Base-by-base conservation (phyloP, 176 grass and related monocot genomes). In the Carex kokanica region DNA sequence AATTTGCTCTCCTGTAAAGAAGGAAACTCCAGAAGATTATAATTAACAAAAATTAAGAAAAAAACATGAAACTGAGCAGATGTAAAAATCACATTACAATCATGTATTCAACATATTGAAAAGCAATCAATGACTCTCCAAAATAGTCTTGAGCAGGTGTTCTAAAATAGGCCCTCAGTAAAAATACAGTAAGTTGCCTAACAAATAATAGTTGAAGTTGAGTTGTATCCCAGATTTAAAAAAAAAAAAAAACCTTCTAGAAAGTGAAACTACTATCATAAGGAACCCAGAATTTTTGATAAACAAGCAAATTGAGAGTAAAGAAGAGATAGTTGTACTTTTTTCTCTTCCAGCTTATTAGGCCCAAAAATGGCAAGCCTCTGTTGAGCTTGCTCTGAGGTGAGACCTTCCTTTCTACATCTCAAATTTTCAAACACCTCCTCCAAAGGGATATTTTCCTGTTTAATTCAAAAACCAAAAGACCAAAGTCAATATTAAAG, bases 321-420 rank as follows among this genome's bases (percentile, higher is more conserved):
- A 64, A 38, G 16, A 54, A 43, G 45, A 74, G 18, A 80, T 64
- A 16, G 16, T 0, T 0, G 21, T 13, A 97, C 94, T 89, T 88
- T 85, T 92, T 97, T 97, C 84, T 97, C 94, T 81, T 97, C 94
- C 14, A 97, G 91, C 84, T 85, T 97, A 80, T 97, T 97, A 73
- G 87, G 91, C 3, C 94, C 94, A 59, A 97, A 97, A 64, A 97
- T 81, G 65, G 43, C 25, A 58, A 97, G 89, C 43, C 94, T 81
- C 86, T 90, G 89, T 83, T 91, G 82, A 8, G 88, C 94, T 87
- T 97, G 91, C 65, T 63, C 59, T 55, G 88, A 56, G 36, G 91
- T 54, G 84, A 97, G 94, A 1, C 94, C 94, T 84, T 93, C 84
- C 64, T 66, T 84, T 74, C 56, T 91, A 82, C 94, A 97, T 91